A percentile compares a stretch with the other conserved stretches of the same genome.
phyloP scores from a whole-genome alignment of 805 yeast species.

The Ogataea philodendri region DNA sequence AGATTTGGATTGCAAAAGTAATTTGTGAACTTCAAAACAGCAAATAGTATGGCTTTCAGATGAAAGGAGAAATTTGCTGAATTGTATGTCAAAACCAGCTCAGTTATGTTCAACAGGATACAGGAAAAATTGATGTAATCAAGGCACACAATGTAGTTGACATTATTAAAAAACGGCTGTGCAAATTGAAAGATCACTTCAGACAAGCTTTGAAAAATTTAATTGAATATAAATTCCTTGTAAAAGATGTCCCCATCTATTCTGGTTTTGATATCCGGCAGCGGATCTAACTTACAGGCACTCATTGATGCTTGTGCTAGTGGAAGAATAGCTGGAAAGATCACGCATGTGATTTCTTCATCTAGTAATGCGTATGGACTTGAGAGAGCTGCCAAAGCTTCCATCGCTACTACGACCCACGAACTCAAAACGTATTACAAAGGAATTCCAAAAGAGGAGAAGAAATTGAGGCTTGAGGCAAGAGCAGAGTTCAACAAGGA shows the following conservation, averaged over 20 bases:
- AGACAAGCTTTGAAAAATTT: too few relatives aligned
- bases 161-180: too few relatives aligned
- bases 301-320: constrained; percentile 67
- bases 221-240: too few relatives aligned
- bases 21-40: constrained; percentile 1
- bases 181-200: too few relatives aligned
- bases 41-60: constrained; percentile 1
- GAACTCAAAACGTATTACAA: constrained; percentile 70
- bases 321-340: constrained; percentile 43
- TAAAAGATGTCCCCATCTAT: constrained; percentile 37
- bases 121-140: too few relatives aligned
- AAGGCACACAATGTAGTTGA: too few relatives aligned
- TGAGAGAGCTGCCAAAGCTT: constrained; percentile 66
- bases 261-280: constrained; percentile 87
- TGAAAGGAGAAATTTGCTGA: not conserved
- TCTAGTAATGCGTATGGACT: constrained; percentile 85
- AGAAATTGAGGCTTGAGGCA: constrained; percentile 52
- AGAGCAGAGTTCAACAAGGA: constrained; percentile 76
- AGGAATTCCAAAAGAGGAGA: constrained; percentile 70
- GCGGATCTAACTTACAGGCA: constrained; percentile 95
- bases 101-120: too few relatives aligned
- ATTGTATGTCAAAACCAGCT: not conserved
- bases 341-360: constrained; percentile 82
- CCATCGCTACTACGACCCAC: constrained; percentile 72
- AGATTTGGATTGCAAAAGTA: too few relatives aligned